These are phyloP conservation scores for Mycena latifolia DNA, from an alignment of 768 basidiomycete genomes.

Conservation along the genomic window DNA sequence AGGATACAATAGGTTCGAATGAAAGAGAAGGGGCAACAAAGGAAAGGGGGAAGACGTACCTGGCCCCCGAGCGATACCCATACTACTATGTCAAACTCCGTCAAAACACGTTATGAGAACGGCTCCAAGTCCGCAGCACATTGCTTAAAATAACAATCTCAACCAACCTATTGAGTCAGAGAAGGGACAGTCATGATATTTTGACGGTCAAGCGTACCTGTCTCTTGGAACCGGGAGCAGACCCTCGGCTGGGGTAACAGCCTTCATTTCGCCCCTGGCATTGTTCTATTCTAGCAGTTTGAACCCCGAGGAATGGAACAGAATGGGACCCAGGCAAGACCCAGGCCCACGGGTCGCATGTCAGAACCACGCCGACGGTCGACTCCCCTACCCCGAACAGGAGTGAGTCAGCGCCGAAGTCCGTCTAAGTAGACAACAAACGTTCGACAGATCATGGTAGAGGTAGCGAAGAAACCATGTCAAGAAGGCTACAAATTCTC, in stretches of 20 bases:
- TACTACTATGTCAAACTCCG: conserved; percentile 10
- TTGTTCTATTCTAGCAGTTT: conserved; percentile 13
- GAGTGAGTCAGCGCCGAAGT: no score
- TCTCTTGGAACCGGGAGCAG: conserved; percentile 16
- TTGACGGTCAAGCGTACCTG: conserved; percentile 15
- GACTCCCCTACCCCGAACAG: conserved; percentile 4
- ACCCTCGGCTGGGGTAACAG: conserved; percentile 13
- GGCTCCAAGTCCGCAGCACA: conserved; percentile 6
- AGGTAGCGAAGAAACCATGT: no score
- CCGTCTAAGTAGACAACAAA: no score
- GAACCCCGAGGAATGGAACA: conserved; percentile 14
- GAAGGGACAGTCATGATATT: conserved; percentile 13
- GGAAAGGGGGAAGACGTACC: conserved; percentile 7
- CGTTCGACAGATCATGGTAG: no score
- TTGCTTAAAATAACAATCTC: conserved; percentile 4
- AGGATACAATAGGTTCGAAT: conserved; percentile 9
- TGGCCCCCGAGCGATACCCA: conserved; percentile 11
- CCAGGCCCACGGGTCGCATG: conserved; percentile 12
- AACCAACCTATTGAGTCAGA: conserved; percentile 8
- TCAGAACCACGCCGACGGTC: conserved; percentile 17
- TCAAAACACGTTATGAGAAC: conserved; percentile 14
- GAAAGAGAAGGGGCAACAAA: conserved; percentile 7
- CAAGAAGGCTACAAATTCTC: no score
- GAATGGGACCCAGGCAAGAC: no score
- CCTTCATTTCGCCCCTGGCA: conserved; percentile 10